Evolutionary conservation across 1,284 basidiomycete genomes (phyloP).

Genomic region (Sporisorium reilianum): DNA sequence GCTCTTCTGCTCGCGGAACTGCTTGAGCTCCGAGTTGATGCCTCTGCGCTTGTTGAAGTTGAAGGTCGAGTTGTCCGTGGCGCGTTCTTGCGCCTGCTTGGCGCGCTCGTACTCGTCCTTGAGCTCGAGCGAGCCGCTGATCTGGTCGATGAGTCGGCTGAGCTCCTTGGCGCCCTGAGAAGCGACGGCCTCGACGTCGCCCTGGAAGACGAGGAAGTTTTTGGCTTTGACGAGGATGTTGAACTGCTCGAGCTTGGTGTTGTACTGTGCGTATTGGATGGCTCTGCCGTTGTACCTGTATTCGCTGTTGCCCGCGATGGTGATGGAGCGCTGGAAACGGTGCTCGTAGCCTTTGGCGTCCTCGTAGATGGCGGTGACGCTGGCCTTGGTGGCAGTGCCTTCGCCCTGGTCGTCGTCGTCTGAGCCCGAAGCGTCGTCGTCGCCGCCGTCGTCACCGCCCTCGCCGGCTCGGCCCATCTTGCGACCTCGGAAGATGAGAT

Average conservation of each 20-base stretch:
- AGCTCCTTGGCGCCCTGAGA: slow-evolving; percentile 93
- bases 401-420: slow-evolving; percentile 75
- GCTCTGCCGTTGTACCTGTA: slow-evolving; percentile 65
- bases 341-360: slow-evolving; percentile 84
- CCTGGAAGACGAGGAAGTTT: slow-evolving; percentile 97
- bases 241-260: slow-evolving; percentile 61
- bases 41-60: slow-evolving; percentile 93
- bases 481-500: slow-evolving; percentile 92
- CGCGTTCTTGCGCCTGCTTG: slow-evolving; percentile 85
- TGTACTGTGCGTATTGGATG: slow-evolving; percentile 60
- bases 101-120: slow-evolving; percentile 89
- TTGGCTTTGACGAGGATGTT: slow-evolving; percentile 99
- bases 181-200: slow-evolving; percentile 97
- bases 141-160: slow-evolving; percentile 91
- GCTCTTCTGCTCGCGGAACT: slow-evolving; percentile 95
- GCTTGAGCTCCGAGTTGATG: slow-evolving; percentile 93
- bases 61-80: slow-evolving; percentile 91
- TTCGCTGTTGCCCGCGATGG: slow-evolving; percentile 80
- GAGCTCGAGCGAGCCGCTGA: slow-evolving; percentile 80
- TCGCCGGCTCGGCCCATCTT: slow-evolving; percentile 73
- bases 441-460: slow-evolving; percentile 58
- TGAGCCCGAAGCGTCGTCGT: slow-evolving; percentile 51
- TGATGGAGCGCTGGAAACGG: slow-evolving; percentile 87
- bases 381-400: slow-evolving; percentile 88
- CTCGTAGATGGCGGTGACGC: slow-evolving; percentile 91